A percentile compares a stretch with the other conserved stretches of the same genome.
Conservation (phyloP, 23 red algal genomes). For the Gracilariopsis chorda region DNA sequence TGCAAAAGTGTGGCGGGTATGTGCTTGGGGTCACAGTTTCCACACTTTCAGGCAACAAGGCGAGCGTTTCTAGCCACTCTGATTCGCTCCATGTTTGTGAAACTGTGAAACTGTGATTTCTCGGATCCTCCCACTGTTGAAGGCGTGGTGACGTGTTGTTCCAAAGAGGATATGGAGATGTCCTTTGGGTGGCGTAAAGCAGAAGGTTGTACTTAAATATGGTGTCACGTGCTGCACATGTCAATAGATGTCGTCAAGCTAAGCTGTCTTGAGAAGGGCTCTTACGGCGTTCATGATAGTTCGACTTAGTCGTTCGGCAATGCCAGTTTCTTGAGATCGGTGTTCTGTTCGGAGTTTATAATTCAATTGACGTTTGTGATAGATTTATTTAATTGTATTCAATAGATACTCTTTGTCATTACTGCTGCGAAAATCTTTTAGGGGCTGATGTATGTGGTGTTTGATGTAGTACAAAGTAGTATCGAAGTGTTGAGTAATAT, state of each 20-base stretch:
- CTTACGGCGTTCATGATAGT: background rate
- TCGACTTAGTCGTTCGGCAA: conserved; percentile 23
- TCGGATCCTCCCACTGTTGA: no score
- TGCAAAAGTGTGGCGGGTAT: no score
- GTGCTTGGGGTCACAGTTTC: no score
- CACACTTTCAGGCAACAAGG: no score
- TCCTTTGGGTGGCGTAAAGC: background rate
- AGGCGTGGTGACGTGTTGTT: background rate
- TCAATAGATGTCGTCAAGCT: background rate
- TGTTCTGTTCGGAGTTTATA: background rate
- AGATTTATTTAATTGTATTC: background rate
- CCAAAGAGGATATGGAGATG: background rate
- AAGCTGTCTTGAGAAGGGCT: background rate
- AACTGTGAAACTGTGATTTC: no score
- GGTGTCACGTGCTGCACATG: background rate
- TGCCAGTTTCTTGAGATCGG: background rate
- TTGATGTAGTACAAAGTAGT: background rate
- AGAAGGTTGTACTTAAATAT: background rate
- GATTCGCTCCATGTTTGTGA: no score
- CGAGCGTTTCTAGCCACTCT: no score
- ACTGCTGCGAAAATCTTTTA: background rate
- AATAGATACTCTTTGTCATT: background rate
- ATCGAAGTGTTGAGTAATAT: background rate
- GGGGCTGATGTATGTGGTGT: background rate
- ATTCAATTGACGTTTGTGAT: background rate